These are phyloP conservation scores for Fusarium phyllophilum DNA, from an alignment of 2,329 filamentous ascomycete species.

Conservation along the genomic window DNA sequence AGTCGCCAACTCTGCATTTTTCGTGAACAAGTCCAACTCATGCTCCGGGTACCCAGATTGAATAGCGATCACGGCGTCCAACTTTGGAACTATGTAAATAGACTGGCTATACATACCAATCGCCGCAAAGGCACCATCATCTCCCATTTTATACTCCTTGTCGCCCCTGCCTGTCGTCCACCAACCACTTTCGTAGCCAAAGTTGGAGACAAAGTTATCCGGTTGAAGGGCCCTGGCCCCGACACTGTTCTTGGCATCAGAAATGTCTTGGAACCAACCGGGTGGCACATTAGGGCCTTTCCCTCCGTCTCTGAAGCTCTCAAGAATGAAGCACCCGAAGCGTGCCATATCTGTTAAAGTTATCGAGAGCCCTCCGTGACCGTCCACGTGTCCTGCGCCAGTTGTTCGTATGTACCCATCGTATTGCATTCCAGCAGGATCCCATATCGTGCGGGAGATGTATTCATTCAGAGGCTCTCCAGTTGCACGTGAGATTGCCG, in stretches of 20 bases:
- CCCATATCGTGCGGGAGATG: conserved; percentile 27
- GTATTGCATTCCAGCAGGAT: conserved; percentile 34
- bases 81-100: conserved; percentile 19
- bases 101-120: conserved; percentile 33
- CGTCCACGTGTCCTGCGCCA: conserved; percentile 27
- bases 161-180: conserved; percentile 24
- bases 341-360: conserved; percentile 29
- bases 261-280: conserved; percentile 24
- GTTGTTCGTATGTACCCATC: conserved; percentile 33
- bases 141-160: conserved; percentile 7
- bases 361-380: conserved; percentile 21
- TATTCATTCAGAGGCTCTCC: conserved; percentile 22
- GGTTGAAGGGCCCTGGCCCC: conserved; percentile 16
- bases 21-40: conserved; percentile 20
- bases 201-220: conserved; percentile 19
- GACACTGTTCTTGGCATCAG: conserved; percentile 15
- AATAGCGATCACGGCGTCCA: conserved; percentile 15
- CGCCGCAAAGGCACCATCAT: conserved; percentile 19
- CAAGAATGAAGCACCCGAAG: conserved; percentile 27
- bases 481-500: conserved; percentile 23
- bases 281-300: conserved; percentile 11
- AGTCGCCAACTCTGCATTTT: conserved; percentile 24
- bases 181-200: conserved; percentile 34
- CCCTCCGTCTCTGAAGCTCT: not conserved
- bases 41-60: conserved; percentile 35